phyloP scores from a whole-genome alignment of 441 rosid genomes.

The Pelargonium australe region DNA sequence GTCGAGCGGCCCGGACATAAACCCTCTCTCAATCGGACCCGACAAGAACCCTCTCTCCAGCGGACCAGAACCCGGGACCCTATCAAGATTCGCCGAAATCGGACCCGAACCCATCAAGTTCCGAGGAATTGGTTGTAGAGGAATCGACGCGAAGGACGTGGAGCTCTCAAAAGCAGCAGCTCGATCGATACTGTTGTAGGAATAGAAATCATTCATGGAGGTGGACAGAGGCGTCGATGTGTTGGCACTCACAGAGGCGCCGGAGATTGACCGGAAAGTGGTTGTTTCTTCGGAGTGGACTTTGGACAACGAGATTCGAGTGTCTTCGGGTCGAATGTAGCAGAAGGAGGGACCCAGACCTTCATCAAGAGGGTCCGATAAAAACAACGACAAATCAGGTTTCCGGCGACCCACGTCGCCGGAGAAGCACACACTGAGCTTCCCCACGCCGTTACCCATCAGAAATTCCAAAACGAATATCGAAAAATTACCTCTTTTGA shows the following conservation, averaged over 20 bases:
- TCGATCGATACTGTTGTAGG: conserved; percentile 19
- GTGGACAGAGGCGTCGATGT: conserved; percentile 25
- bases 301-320: conserved; percentile 17
- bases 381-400: background rate
- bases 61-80: conserved; percentile 15
- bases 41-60: background rate
- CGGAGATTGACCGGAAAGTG: conserved; percentile 27
- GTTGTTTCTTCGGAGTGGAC: conserved; percentile 25
- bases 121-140: conserved; percentile 24
- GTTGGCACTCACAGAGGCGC: conserved; percentile 27
- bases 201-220: conserved; percentile 15
- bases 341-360: conserved; percentile 26
- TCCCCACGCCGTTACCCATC: background rate
- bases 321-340: conserved; percentile 23
- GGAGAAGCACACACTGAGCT: conserved; percentile 19
- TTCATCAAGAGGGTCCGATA: conserved; percentile 12
- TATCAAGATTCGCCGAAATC: conserved; percentile 10
- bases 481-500: background rate
- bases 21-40: conserved; percentile 17
- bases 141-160: conserved; percentile 21
- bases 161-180: conserved; percentile 25
- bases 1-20: conserved; percentile 28
- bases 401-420: conserved; percentile 14
- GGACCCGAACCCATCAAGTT: conserved; percentile 17
- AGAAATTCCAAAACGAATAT: background rate